These are phyloP conservation scores for Pestalotiopsis fici DNA, from an alignment of 2,329 filamentous ascomycete species.

Conservation along the genomic window DNA sequence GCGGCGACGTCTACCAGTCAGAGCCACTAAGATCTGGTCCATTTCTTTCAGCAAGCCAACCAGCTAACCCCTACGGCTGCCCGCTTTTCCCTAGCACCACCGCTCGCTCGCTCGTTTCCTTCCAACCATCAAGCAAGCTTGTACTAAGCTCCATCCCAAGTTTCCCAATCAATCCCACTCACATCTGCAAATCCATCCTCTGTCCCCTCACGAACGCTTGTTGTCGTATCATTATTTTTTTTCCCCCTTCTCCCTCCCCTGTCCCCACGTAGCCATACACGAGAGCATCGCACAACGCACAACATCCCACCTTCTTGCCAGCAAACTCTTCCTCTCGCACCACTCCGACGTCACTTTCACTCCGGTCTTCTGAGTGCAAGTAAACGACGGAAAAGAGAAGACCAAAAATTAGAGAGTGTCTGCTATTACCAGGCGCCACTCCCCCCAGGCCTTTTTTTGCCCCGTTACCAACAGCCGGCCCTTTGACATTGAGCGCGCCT, in stretches of 20 bases:
- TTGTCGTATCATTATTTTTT: neutral
- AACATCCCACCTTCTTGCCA: neutral
- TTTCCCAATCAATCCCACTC: neutral
- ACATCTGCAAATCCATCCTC: slow-evolving; percentile 1
- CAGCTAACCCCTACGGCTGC: neutral
- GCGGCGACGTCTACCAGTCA: slow-evolving; percentile 9
- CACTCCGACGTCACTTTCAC: neutral
- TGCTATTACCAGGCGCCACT: neutral
- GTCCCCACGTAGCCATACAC: neutral
- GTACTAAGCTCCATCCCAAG: neutral
- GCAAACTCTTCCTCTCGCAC: neutral
- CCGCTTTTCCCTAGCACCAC: neutral
- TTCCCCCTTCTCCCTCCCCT: neutral
- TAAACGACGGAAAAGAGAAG: neutral
- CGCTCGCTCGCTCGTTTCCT: neutral
- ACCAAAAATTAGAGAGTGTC: neutral
- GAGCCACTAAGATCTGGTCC: slow-evolving; percentile 9
- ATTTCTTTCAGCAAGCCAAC: slow-evolving; percentile 5
- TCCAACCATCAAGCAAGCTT: neutral
- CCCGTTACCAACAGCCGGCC: neutral
- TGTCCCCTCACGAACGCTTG: slow-evolving; percentile 2
- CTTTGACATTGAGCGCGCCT: slow-evolving; percentile 4
- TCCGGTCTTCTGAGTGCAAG: neutral
- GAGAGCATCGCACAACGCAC: neutral
- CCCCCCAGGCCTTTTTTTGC: neutral